Percentiles rank a stretch among this genome's conserved stretches.
These are phyloP conservation scores for Botrytis fabae DNA, from an alignment of 2,329 filamentous ascomycete genomes.

Conservation along the genomic window DNA sequence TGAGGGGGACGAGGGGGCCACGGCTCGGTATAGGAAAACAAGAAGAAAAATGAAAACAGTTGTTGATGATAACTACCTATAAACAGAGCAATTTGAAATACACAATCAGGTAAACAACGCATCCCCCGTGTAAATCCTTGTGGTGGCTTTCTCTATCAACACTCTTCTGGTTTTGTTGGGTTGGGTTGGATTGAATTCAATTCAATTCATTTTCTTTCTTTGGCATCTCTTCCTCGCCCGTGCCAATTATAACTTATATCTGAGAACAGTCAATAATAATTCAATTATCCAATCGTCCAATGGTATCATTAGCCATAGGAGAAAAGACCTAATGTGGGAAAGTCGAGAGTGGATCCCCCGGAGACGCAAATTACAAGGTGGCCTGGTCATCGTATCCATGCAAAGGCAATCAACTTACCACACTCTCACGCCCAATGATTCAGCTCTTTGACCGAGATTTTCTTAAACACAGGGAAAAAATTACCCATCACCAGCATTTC, in stretches of 20 bases:
- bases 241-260: background rate
- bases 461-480: constrained; percentile 5
- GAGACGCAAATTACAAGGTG: constrained; percentile 1
- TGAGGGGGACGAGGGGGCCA: background rate
- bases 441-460: background rate
- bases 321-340: background rate
- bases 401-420: background rate
- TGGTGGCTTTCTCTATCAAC: background rate
- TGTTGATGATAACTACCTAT: background rate
- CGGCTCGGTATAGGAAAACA: background rate
- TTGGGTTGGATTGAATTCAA: background rate
- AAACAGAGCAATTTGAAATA: background rate
- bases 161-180: background rate
- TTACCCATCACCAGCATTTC: background rate
- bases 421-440: background rate
- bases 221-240: background rate
- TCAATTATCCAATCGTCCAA: background rate
- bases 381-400: constrained; percentile 4
- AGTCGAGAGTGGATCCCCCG: background rate
- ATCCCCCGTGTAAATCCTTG: background rate
- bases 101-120: background rate
- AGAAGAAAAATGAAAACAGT: background rate
- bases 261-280: constrained; percentile 1
- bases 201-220: background rate
- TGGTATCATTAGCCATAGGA: background rate